A percentile compares a stretch with the other conserved stretches of the same genome.
phyloP scores from a whole-genome alignment of 306 rosid genomes.

The Lathyrus aphaca region DNA sequence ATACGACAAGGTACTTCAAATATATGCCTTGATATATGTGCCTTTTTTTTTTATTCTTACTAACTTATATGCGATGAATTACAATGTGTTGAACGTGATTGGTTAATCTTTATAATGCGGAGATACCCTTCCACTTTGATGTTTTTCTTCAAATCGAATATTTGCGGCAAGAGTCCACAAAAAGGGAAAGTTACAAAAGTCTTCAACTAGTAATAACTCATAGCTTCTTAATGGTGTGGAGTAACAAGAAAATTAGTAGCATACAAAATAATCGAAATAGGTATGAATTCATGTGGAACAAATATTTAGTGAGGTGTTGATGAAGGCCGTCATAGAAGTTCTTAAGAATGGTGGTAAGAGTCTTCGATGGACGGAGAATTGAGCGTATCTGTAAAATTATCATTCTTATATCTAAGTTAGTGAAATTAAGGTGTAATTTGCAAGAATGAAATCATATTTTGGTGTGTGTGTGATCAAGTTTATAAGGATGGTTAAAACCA shows the following conservation, averaged over 20 bases:
- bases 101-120: conserved; percentile 4
- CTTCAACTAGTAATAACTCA: not conserved
- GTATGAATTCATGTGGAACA: too few relatives aligned
- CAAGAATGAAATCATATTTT: too few relatives aligned
- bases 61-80: not conserved
- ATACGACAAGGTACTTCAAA: conserved; percentile 37
- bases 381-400: rapidly evolving
- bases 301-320: too few relatives aligned
- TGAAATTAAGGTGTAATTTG: too few relatives aligned
- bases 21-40: conserved; percentile 16
- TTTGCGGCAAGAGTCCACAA: conserved; percentile 35
- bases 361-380: too few relatives aligned
- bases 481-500: too few relatives aligned
- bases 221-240: not conserved
- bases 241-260: not conserved
- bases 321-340: too few relatives aligned
- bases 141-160: not conserved
- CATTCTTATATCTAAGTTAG: too few relatives aligned
- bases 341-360: too few relatives aligned
- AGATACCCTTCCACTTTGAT: not conserved
- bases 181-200: conserved; percentile 1
- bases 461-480: too few relatives aligned
- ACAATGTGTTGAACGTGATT: not conserved
- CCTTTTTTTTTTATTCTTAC: not conserved
- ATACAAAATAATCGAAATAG: not conserved